These are phyloP conservation scores for Paramecium sexaurelia DNA, from an alignment of 73 alveolate species.

Conservation along the genomic window DNA sequence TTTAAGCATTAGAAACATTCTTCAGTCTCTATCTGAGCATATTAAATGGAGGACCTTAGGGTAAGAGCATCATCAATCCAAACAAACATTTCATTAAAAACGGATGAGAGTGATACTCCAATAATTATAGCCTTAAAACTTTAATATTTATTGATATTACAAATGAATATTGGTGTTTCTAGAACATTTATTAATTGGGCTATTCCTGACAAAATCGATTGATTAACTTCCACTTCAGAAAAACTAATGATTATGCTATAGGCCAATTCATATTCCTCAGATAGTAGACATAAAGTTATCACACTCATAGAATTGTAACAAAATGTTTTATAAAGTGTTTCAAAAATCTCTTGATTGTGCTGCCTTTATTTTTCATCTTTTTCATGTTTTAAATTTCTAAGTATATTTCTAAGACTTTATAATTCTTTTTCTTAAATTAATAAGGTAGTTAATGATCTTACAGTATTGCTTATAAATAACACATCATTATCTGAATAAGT, in stretches of 20 bases:
- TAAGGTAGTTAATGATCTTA: not conserved
- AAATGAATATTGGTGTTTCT: slow-evolving; percentile 65
- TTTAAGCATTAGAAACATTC: slow-evolving; percentile 6
- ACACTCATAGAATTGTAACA: slow-evolving; percentile 65
- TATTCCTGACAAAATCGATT: slow-evolving; percentile 35
- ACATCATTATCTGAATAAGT: slow-evolving; percentile 39
- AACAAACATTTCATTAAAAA: slow-evolving; percentile 54
- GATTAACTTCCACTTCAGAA: slow-evolving; percentile 63
- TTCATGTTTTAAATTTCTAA: slow-evolving; percentile 47
- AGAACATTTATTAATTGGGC: slow-evolving; percentile 36
- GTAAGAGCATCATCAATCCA: slow-evolving; percentile 68
- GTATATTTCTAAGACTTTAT: slow-evolving; percentile 41
- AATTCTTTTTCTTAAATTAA: slow-evolving; percentile 48
- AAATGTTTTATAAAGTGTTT: not conserved
- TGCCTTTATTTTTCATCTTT: not conserved
- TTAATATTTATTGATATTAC: slow-evolving; percentile 18
- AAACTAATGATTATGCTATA: slow-evolving; percentile 65
- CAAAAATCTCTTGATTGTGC: not conserved
- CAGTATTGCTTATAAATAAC: not conserved
- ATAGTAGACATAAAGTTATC: slow-evolving; percentile 54
- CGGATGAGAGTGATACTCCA: slow-evolving; percentile 62
- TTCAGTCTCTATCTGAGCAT: slow-evolving; percentile 41
- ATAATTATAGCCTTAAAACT: slow-evolving; percentile 60
- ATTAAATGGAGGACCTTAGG: slow-evolving; percentile 61
- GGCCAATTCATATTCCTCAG: slow-evolving; percentile 66